These are phyloP conservation scores for Ostreobium quekettii DNA, from an alignment of 139 green algal species.

Conservation along the genomic window DNA sequence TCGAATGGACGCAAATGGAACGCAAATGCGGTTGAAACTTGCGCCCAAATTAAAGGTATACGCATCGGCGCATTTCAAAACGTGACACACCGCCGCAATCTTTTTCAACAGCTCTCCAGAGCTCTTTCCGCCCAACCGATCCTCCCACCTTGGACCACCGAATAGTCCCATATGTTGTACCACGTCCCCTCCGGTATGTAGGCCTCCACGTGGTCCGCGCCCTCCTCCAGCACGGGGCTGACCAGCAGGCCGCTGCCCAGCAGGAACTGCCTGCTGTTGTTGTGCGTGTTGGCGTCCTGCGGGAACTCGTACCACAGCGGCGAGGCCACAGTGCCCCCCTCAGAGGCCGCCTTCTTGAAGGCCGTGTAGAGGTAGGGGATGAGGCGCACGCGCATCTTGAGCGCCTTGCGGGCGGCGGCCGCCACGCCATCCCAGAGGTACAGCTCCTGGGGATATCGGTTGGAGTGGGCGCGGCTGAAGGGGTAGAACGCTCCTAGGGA, in stretches of 20 bases:
- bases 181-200: slow-evolving; percentile 56
- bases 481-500: slow-evolving; percentile 54
- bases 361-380: slow-evolving; percentile 4
- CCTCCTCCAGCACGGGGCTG: slow-evolving; percentile 45
- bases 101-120: too few species aligned
- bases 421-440: slow-evolving; percentile 54
- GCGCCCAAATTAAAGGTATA: too few species aligned
- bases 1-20: too few species aligned
- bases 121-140: too few species aligned
- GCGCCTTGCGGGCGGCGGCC: slow-evolving; percentile 30
- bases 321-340: slow-evolving; percentile 49
- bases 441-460: slow-evolving; percentile 44
- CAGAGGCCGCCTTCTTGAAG: slow-evolving; percentile 28
- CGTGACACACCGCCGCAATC: too few species aligned
- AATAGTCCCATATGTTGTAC: too few species aligned
- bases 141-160: too few species aligned
- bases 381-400: slow-evolving; percentile 36
- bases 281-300: slow-evolving; percentile 25
- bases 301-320: slow-evolving; percentile 38
- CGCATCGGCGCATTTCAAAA: too few species aligned
- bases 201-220: slow-evolving; percentile 24
- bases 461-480: slow-evolving; percentile 55
- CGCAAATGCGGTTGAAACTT: too few species aligned
- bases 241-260: slow-evolving; percentile 53
- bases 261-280: slow-evolving; percentile 47